A percentile compares a stretch with the other conserved stretches of the same genome.
Conservation (phyloP, 1,139 yeast species). For the Yamadazyma sp. region DNA sequence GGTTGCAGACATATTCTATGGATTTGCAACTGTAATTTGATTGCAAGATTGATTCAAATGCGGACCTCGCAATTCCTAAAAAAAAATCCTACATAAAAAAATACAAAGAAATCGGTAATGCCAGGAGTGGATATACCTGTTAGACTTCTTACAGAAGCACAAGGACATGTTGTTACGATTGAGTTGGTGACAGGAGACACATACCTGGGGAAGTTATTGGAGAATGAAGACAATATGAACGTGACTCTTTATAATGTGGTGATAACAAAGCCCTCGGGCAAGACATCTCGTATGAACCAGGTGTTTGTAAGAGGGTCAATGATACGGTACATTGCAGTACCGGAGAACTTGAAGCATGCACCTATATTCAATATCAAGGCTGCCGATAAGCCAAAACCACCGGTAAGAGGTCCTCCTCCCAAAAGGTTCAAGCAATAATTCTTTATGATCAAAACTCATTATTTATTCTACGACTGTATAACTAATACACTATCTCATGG, state of each 20-base stretch:
- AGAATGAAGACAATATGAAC: slow-evolving; percentile 92
- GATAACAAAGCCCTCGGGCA: slow-evolving; percentile 73
- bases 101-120: slow-evolving; percentile 2
- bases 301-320: slow-evolving; percentile 92
- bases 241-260: slow-evolving; percentile 82
- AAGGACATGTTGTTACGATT: slow-evolving; percentile 82
- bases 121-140: slow-evolving; percentile 68
- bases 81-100: background rate
- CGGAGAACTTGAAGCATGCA: slow-evolving; percentile 84
- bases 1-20: background rate
- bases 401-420: slow-evolving; percentile 62
- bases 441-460: background rate
- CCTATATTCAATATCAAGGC: slow-evolving; percentile 75
- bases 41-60: background rate
- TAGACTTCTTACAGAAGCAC: slow-evolving; percentile 82
- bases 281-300: slow-evolving; percentile 74
- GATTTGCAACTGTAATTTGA: background rate
- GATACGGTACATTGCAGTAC: slow-evolving; percentile 79
- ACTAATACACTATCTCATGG: slow-evolving; percentile 52
- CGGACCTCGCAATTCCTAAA: background rate
- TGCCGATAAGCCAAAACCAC: slow-evolving; percentile 68
- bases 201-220: slow-evolving; percentile 81
- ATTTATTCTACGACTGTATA: slow-evolving; percentile 3
- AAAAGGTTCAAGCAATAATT: slow-evolving; percentile 23
- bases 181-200: slow-evolving; percentile 86